Conservation (phyloP, 345 rosid genomes). For the Dipteronia sinensis region DNA sequence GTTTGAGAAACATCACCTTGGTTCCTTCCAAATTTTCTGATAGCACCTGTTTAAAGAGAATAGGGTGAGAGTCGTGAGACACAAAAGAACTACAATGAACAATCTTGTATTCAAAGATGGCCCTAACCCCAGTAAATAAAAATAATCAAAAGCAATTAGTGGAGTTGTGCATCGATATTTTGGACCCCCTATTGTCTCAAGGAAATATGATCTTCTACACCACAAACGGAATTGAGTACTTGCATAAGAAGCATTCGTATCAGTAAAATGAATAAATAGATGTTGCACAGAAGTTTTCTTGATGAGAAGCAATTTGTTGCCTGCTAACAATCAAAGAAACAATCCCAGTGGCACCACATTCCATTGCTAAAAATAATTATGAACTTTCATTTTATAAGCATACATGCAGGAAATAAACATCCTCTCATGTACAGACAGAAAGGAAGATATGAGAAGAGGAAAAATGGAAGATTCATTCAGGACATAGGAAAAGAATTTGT, state of each 20-base stretch:
- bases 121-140: not conserved
- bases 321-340: not conserved
- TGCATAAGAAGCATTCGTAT: not conserved
- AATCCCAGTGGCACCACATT: not conserved
- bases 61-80: constrained; percentile 11
- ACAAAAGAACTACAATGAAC: not conserved
- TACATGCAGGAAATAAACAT: too few relatives aligned
- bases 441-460: not conserved
- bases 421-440: not conserved
- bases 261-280: not conserved
- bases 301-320: not conserved
- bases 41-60: constrained; percentile 43
- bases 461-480: not conserved
- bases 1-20: constrained; percentile 45
- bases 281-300: too few relatives aligned
- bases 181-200: not conserved
- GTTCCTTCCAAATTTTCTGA: constrained; percentile 62
- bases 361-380: not conserved
- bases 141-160: not conserved
- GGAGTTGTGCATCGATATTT: not conserved
- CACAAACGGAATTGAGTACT: not conserved
- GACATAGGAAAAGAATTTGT: not conserved
- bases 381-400: not conserved
- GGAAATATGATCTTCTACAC: not conserved
- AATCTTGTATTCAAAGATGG: not conserved